phyloP scores from a whole-genome alignment of 2,329 filamentous ascomycete species.

The Apiospora marii region DNA sequence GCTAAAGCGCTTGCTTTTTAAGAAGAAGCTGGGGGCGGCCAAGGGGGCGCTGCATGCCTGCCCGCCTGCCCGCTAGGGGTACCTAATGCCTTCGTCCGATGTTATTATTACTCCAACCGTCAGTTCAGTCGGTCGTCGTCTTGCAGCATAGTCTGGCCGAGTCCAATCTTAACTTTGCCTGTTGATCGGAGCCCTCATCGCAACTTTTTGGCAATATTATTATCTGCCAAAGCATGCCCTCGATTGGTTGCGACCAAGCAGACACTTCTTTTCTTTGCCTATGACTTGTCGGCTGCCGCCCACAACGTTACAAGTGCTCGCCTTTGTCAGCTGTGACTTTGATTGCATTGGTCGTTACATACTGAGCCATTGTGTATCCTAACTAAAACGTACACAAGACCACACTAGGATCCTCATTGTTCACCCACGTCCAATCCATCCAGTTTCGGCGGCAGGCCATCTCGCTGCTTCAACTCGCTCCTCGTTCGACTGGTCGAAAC shows the following conservation, averaged over 20 bases:
- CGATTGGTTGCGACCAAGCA: background rate
- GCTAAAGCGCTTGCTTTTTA: slow-evolving; percentile 17
- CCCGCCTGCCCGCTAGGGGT: background rate
- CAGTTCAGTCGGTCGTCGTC: slow-evolving; percentile 11
- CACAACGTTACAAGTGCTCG: slow-evolving; percentile 13
- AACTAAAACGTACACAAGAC: slow-evolving; percentile 20
- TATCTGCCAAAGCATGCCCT: background rate
- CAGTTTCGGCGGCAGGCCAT: background rate
- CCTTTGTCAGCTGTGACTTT: slow-evolving; percentile 13
- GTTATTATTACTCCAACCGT: background rate
- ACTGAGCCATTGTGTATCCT: slow-evolving; percentile 18
- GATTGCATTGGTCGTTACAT: slow-evolving; percentile 19
- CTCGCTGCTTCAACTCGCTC: slow-evolving; percentile 17
- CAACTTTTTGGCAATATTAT: background rate
- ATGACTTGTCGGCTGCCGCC: background rate
- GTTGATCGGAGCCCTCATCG: slow-evolving; percentile 13
- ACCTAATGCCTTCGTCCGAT: background rate
- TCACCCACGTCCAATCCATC: background rate
- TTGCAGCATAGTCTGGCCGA: background rate
- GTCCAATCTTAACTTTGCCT: background rate
- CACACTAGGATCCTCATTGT: slow-evolving; percentile 2
- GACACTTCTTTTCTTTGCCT: background rate
- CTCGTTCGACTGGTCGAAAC: slow-evolving; percentile 12
- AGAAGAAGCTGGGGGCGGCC: slow-evolving; percentile 11
- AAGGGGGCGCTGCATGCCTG: slow-evolving; percentile 6